These are phyloP conservation scores for Fusarium continuum DNA, from an alignment of 2,329 filamentous ascomycete genomes.

Conservation along the genomic window DNA sequence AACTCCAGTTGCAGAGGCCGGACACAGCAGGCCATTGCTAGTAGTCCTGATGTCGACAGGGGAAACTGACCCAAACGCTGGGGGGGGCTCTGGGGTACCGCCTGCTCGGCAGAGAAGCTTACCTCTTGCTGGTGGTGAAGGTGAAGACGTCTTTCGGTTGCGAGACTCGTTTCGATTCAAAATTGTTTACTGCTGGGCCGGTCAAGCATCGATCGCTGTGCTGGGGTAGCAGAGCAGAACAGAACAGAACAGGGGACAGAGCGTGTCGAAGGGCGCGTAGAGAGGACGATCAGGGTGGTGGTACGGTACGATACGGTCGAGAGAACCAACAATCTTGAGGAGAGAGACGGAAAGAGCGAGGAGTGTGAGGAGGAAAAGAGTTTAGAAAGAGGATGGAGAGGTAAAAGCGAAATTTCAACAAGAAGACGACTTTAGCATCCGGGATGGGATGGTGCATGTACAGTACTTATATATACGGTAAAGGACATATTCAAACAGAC, in stretches of 20 bases:
- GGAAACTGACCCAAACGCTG: neutral
- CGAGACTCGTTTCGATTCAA: conserved; percentile 22
- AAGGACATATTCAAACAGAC: conserved; percentile 8
- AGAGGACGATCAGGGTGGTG: neutral
- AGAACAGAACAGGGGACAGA: neutral
- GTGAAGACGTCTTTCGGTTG: conserved; percentile 1
- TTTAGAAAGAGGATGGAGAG: neutral
- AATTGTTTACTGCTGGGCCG: conserved; percentile 4
- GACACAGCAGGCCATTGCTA: neutral
- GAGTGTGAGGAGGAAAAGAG: neutral
- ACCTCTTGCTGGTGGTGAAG: conserved; percentile 21
- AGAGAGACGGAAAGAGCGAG: neutral
- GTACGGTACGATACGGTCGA: neutral
- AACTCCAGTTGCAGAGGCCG: neutral
- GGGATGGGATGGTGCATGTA: conserved; percentile 23
- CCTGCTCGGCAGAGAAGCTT: conserved; percentile 12
- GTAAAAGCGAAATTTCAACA: conserved; percentile 23
- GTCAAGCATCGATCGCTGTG: conserved; percentile 30
- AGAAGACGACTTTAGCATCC: conserved; percentile 9
- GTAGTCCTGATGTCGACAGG: neutral
- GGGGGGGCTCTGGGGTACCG: conserved; percentile 11
- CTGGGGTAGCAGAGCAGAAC: conserved; percentile 4
- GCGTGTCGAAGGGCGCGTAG: neutral
- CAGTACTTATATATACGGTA: conserved; percentile 29
- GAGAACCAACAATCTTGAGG: neutral